A percentile compares a stretch with the other conserved stretches of the same genome.
These are phyloP conservation scores for Amanita fuliginea DNA, from an alignment of 768 basidiomycete genomes.

Conservation along the genomic window DNA sequence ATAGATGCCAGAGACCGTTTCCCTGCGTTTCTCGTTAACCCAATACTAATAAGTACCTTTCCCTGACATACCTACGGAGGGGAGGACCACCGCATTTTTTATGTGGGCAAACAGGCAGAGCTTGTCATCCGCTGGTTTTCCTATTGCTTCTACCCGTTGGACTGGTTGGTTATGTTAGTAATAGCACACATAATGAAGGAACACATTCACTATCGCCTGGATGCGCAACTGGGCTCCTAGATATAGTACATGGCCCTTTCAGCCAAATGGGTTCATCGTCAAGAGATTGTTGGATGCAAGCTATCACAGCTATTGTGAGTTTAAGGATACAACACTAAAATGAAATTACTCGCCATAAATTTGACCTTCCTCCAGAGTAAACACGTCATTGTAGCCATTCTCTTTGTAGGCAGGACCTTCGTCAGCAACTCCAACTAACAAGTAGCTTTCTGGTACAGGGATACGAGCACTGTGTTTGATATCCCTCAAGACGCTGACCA, in stretches of 20 bases:
- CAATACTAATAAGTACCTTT: background rate
- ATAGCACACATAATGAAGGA: background rate
- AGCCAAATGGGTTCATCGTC: conserved; percentile 44
- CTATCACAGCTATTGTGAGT: conserved; percentile 20
- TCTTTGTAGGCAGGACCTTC: conserved; percentile 58
- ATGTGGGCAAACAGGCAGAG: conserved; percentile 48
- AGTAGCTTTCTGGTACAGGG: conserved; percentile 52
- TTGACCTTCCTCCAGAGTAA: conserved; percentile 38
- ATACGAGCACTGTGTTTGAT: conserved; percentile 74
- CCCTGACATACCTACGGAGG: conserved; percentile 38
- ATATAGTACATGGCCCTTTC: conserved; percentile 50
- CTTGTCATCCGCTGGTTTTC: conserved; percentile 46
- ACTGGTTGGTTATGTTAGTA: conserved; percentile 25
- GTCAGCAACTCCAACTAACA: conserved; percentile 75
- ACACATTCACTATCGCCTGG: conserved; percentile 53
- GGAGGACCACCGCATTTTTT: conserved; percentile 64
- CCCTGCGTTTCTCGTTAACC: conserved; percentile 23
- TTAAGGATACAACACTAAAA: background rate
- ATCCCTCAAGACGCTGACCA: conserved; percentile 54
- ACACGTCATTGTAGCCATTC: conserved; percentile 38
- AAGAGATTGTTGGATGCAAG: conserved; percentile 43
- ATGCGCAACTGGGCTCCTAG: conserved; percentile 65
- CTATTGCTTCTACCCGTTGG: conserved; percentile 62
- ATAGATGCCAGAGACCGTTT: conserved; percentile 54
- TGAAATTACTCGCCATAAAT: conserved; percentile 47